phyloP scores from a whole-genome alignment of 1,284 basidiomycete species.

The Leccinum variabile region DNA sequence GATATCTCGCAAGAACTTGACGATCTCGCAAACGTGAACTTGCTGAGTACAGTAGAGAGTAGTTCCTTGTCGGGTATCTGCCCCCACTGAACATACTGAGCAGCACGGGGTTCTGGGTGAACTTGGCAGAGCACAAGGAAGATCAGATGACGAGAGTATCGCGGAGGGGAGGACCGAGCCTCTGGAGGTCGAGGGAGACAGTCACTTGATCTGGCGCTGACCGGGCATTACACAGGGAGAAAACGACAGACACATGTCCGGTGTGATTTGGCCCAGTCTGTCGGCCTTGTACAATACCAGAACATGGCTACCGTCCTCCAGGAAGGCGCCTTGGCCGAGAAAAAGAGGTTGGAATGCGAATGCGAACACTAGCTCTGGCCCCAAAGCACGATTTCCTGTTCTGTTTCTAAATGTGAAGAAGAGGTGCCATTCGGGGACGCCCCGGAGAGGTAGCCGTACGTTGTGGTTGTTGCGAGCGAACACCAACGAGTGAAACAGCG shows the following conservation, averaged over 20 bases:
- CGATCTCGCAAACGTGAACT: conserved; percentile 93
- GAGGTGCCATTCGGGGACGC: conserved; percentile 81
- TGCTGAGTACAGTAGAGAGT: conserved; percentile 73
- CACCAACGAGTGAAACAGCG: conserved; percentile 87
- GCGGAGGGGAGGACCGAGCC: conserved; percentile 65
- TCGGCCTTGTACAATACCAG: conserved; percentile 84
- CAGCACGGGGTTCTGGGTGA: conserved; percentile 89
- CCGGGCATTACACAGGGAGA: conserved; percentile 58
- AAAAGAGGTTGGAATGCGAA: conserved; percentile 92
- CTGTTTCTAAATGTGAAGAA: conserved; percentile 94
- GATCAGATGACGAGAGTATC: conserved; percentile 85
- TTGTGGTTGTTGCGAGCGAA: conserved; percentile 85
- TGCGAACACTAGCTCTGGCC: conserved; percentile 80
- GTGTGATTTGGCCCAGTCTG: conserved; percentile 56
- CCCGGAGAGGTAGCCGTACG: conserved; percentile 81
- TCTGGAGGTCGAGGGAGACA: conserved; percentile 63
- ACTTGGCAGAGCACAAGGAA: conserved; percentile 89
- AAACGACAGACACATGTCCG: conserved; percentile 68
- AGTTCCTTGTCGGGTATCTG: conserved; percentile 62
- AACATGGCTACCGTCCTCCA: conserved; percentile 90
- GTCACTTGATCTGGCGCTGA: conserved; percentile 59
- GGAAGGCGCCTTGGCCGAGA: conserved; percentile 73
- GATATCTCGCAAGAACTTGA: conserved; percentile 91
- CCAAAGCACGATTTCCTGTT: conserved; percentile 50
- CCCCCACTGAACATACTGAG: conserved; percentile 86